phyloP scores from a whole-genome alignment of 805 yeast species.

The Yamadazyma insecticola region DNA sequence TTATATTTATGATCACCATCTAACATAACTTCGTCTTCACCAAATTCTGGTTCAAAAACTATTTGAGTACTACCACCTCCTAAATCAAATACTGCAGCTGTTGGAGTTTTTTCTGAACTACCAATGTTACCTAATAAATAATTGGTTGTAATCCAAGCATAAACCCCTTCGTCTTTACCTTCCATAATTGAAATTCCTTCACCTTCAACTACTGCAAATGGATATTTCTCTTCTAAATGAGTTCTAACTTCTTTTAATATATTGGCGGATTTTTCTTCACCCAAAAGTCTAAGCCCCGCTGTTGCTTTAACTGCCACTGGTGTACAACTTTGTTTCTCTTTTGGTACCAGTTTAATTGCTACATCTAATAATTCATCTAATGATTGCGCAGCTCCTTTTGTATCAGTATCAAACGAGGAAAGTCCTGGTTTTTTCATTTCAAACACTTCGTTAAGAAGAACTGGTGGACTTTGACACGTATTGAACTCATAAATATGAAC shows the following conservation, averaged over 20 bases:
- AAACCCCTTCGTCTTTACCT: conserved; percentile 96
- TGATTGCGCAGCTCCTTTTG: conserved; percentile 83
- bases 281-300: conserved; percentile 88
- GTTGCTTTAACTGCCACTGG: conserved; percentile 98
- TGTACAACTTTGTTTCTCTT: conserved; percentile 67
- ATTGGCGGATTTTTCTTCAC: conserved; percentile 63
- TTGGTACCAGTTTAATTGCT: conserved; percentile 78
- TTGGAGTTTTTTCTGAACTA: conserved; percentile 62
- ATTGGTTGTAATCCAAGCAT: conserved; percentile 97
- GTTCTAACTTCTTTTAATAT: conserved; percentile 73
- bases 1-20: conserved; percentile 88
- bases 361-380: conserved; percentile 74
- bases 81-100: conserved; percentile 95
- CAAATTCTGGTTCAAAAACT: conserved; percentile 90
- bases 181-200: conserved; percentile 92
- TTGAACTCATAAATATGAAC: conserved; percentile 92
- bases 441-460: conserved; percentile 72
- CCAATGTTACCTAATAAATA: conserved; percentile 93
- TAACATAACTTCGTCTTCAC: conserved; percentile 54
- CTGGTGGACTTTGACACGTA: conserved; percentile 81
- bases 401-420: conserved; percentile 76
- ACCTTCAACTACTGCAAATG: conserved; percentile 85
- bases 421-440: conserved; percentile 91
- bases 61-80: conserved; percentile 99
- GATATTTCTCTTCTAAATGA: conserved; percentile 76